Percentiles rank a stretch among this genome's conserved stretches.
phyloP scores from a whole-genome alignment of 495 filamentous ascomycete species.

The Neurospora tetrasperma region DNA sequence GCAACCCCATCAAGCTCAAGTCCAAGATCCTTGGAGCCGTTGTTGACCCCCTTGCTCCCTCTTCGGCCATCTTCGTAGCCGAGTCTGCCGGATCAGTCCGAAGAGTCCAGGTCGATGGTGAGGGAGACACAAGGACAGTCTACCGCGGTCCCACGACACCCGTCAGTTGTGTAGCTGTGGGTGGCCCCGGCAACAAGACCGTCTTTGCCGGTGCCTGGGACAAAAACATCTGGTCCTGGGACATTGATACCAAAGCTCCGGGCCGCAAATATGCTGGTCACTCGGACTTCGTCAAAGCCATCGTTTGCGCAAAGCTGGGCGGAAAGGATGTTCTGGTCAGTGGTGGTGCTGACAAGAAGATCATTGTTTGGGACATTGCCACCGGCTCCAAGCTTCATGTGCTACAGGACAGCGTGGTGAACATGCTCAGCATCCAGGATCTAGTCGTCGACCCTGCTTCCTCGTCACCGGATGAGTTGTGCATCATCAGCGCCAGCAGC shows the following conservation, averaged over 20 bases:
- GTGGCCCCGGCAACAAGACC: conserved; percentile 39
- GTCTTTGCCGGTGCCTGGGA: conserved; percentile 92
- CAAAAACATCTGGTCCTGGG: conserved; percentile 79
- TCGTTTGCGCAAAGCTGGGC: conserved; percentile 44
- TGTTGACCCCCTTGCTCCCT: conserved; percentile 51
- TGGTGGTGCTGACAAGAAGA: conserved; percentile 75
- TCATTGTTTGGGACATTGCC: conserved; percentile 69
- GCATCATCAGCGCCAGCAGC: conserved; percentile 69
- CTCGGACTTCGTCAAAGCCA: conserved; percentile 79
- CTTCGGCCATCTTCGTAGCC: conserved; percentile 59
- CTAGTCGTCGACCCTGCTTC: conserved; percentile 60
- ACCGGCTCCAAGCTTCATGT: conserved; percentile 59
- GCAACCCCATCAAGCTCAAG: conserved; percentile 65
- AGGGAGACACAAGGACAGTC: conserved; percentile 29
- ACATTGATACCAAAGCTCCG: conserved; percentile 42
- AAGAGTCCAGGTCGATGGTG: conserved; percentile 57
- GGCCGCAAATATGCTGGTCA: conserved; percentile 62
- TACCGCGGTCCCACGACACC: conserved; percentile 72
- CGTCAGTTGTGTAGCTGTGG: conserved; percentile 65
- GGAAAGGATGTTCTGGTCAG: conserved; percentile 65
- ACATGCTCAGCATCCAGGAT: conserved; percentile 64
- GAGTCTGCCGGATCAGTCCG: conserved; percentile 73
- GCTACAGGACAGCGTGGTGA: conserved; percentile 54
- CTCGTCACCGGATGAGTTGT: conserved; percentile 34
- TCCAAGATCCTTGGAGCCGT: conserved; percentile 77